phyloP scores from a whole-genome alignment of 2,329 filamentous ascomycete genomes.

The Clonostachys rosea region DNA sequence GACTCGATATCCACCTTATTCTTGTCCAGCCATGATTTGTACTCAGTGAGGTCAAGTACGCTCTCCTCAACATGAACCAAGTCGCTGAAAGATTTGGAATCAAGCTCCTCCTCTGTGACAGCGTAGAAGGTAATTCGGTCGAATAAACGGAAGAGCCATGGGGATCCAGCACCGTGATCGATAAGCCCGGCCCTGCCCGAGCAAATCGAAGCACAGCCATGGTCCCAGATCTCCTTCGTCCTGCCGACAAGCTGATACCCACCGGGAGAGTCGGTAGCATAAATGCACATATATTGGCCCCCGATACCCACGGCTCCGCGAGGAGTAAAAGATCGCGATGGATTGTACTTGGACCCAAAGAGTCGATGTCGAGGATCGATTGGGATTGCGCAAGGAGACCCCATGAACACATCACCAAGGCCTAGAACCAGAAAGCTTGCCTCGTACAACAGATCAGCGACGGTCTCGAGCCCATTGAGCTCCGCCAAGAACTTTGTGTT shows the following conservation, averaged over 20 bases:
- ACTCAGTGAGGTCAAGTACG: conserved; percentile 18
- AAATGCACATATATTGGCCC: conserved; percentile 31
- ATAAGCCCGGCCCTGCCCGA: neutral
- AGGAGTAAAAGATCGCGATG: conserved; percentile 28
- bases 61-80: conserved; percentile 17
- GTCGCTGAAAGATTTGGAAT: conserved; percentile 10
- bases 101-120: conserved; percentile 17
- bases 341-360: conserved; percentile 30
- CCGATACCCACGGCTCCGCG: conserved; percentile 25
- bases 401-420: conserved; percentile 31
- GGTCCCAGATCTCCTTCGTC: conserved; percentile 25
- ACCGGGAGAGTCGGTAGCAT: conserved; percentile 27
- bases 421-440: conserved; percentile 27
- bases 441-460: conserved; percentile 19
- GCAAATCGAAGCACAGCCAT: neutral
- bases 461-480: conserved; percentile 21
- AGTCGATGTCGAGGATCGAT: conserved; percentile 25
- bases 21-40: conserved; percentile 20
- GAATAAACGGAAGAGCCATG: conserved; percentile 22
- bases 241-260: conserved; percentile 29
- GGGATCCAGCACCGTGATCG: neutral
- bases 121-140: conserved; percentile 24
- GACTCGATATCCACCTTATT: conserved; percentile 17
- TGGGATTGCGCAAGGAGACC: conserved; percentile 27
- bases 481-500: conserved; percentile 49